phyloP scores from a whole-genome alignment of 179 eudicot genomes.

The Corrigiola litoralis region DNA sequence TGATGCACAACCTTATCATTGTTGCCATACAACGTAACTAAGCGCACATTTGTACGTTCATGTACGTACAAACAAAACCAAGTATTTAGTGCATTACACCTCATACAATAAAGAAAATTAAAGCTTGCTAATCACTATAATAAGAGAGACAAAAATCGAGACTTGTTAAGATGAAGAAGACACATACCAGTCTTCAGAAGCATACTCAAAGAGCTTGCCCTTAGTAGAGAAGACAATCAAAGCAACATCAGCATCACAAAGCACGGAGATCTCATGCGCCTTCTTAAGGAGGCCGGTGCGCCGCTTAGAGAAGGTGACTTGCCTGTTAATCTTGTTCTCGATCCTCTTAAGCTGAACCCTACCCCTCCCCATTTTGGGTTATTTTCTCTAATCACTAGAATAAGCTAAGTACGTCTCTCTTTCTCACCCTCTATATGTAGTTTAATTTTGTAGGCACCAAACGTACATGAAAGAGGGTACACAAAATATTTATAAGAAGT shows the following conservation, averaged over 20 bases:
- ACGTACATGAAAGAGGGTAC: background rate
- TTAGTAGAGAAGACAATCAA: slow-evolving; percentile 40
- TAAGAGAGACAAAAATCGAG: background rate
- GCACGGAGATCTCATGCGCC: slow-evolving; percentile 44
- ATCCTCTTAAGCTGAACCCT: slow-evolving; percentile 43
- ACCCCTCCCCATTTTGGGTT: slow-evolving; percentile 38
- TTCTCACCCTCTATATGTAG: background rate
- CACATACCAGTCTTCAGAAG: slow-evolving; percentile 34
- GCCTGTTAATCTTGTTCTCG: slow-evolving; percentile 46
- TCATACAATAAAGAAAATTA: too few relatives aligned
- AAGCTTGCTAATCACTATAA: too few relatives aligned
- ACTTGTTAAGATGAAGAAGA: too few relatives aligned
- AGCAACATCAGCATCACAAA: slow-evolving; percentile 42
- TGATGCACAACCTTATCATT: too few relatives aligned
- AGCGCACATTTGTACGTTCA: too few relatives aligned
- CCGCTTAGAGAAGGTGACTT: slow-evolving; percentile 42
- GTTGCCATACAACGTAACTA: too few relatives aligned
- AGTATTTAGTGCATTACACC: too few relatives aligned
- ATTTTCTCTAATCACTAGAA: background rate
- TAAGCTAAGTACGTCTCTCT: too few relatives aligned
- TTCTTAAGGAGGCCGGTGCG: slow-evolving; percentile 39
- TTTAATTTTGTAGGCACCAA: background rate
- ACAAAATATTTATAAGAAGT: background rate
- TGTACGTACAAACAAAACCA: too few relatives aligned
- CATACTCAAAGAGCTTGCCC: slow-evolving; percentile 45